Base-by-base conservation (phyloP, 441 rosid species). In the Croton setiger region DNA sequence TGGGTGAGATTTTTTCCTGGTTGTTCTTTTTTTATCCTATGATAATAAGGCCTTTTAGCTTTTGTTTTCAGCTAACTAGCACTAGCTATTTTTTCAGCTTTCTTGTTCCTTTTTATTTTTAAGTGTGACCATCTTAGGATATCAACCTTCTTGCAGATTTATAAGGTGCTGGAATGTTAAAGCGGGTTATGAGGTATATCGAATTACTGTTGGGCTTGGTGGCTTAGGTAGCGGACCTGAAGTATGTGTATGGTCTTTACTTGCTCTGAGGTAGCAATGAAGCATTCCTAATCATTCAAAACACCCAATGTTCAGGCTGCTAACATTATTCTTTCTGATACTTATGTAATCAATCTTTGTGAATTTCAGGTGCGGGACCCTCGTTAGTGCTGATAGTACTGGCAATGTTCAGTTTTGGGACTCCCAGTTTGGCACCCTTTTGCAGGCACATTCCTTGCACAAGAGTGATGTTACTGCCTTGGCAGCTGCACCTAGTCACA, bases 351-450 rank as follows among this genome's bases (percentile, higher is more conserved):
- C 55, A 47, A 14, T 58, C 68, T 20, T 72, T 70, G 53, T 62
- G 56, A 52, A 27, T 72, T 74, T 63, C 73, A 92, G 98, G 71
- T 81, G 85, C 31, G 99, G 96, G 56, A 90, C 88, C 66, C 86
- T 95, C 79, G 93, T 92, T 62, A 92, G 99, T 80, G 99, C 90
- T 54, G 97, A 95, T 81, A 90, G 99, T 80, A 73, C 80, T 37
- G 98, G 99, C 52, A 84, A 79, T 78, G 98, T 95, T 73, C 95
- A 92, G 68, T 92, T 95, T 83, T 95, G 98, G 99, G 91, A 92
- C 72, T 83, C 91, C 70, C 79, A 74, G 64, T 91, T 84, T 76
- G 99, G 98, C 72, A 95, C 96, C n/a, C 91, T 86, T 72, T 67
- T 90, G 81, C 96, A 90, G 83, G 85, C 85, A 4, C 95, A 89